A percentile compares a stretch with the other conserved stretches of the same genome.
Conservation (phyloP, 2,329 filamentous ascomycete genomes). For the Plectosphaerella cucumerina region DNA sequence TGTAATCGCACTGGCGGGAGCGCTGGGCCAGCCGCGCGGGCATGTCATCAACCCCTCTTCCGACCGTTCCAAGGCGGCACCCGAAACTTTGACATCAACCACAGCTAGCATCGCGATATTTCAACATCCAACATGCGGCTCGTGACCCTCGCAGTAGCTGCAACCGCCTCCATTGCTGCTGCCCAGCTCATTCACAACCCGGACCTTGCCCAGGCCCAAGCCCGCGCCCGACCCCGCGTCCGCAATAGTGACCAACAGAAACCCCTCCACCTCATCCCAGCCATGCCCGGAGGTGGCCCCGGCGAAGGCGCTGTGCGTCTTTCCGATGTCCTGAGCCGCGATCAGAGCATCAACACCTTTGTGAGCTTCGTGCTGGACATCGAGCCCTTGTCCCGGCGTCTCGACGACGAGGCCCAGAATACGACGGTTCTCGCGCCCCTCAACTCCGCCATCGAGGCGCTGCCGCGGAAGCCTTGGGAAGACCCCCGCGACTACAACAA, state of each 20-base stretch:
- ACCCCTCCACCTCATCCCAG: conserved; percentile 13
- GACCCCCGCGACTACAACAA: conserved; percentile 66
- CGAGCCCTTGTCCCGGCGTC: conserved; percentile 60
- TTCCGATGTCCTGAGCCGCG: conserved; percentile 77
- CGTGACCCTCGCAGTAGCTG: conserved; percentile 6
- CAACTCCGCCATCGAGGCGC: conserved; percentile 72
- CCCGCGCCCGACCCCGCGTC: neutral
- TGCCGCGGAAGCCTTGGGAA: conserved; percentile 87
- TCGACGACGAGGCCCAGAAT: conserved; percentile 63
- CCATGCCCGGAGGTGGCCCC: conserved; percentile 15
- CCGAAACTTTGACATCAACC: too few species aligned
- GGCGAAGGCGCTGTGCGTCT: conserved; percentile 56
- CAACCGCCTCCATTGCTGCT: conserved; percentile 7
- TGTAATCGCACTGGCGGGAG: too few species aligned
- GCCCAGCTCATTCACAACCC: conserved; percentile 6
- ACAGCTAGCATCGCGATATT: neutral
- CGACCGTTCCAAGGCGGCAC: too few species aligned
- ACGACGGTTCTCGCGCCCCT: conserved; percentile 84
- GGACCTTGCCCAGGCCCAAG: conserved; percentile 7
- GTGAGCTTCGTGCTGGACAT: conserved; percentile 76
- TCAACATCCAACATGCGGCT: conserved; percentile 7
- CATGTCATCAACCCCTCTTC: too few species aligned
- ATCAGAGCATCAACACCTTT: conserved; percentile 79
- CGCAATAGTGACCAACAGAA: conserved; percentile 8
- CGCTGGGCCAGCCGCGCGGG: too few species aligned